These are phyloP conservation scores for Symbiodinium natans DNA, from an alignment of 73 alveolate genomes.

Conservation along the genomic window DNA sequence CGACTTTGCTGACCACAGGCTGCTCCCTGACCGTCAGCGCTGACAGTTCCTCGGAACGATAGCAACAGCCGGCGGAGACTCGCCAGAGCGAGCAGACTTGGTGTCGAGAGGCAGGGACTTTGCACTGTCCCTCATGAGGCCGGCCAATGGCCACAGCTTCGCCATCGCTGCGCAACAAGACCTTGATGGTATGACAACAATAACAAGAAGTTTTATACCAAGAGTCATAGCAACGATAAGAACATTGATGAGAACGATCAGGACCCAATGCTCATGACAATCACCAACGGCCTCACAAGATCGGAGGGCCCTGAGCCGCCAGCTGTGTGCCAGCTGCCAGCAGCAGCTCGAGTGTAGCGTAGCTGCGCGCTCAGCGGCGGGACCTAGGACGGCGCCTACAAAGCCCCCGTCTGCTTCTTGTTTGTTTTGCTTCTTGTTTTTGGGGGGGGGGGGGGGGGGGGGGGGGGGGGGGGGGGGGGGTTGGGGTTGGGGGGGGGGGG, in stretches of 20 bases:
- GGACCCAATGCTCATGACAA: too few species aligned
- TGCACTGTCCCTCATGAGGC: slow-evolving; percentile 55
- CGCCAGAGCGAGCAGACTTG: not conserved
- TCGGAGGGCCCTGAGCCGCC: slow-evolving; percentile 1
- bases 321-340: slow-evolving; percentile 76
- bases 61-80: not conserved
- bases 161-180: slow-evolving; percentile 69
- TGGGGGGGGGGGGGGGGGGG: too few species aligned
- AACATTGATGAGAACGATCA: too few species aligned
- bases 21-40: not conserved
- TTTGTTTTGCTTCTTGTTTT: too few species aligned
- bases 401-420: not conserved
- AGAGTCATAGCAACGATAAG: too few species aligned
- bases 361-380: slow-evolving; percentile 29
- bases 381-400: slow-evolving; percentile 4
- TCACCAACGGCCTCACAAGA: too few species aligned
- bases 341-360: slow-evolving; percentile 26
- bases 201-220: too few species aligned
- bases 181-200: not conserved
- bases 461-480: too few species aligned
- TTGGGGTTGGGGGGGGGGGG: too few species aligned
- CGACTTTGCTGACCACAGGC: not conserved
- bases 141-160: slow-evolving; percentile 78
- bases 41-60: not conserved
- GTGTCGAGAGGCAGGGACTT: not conserved